These are phyloP conservation scores for Apiotrichum gracile DNA, from an alignment of 1,284 basidiomycete genomes.

Conservation along the genomic window DNA sequence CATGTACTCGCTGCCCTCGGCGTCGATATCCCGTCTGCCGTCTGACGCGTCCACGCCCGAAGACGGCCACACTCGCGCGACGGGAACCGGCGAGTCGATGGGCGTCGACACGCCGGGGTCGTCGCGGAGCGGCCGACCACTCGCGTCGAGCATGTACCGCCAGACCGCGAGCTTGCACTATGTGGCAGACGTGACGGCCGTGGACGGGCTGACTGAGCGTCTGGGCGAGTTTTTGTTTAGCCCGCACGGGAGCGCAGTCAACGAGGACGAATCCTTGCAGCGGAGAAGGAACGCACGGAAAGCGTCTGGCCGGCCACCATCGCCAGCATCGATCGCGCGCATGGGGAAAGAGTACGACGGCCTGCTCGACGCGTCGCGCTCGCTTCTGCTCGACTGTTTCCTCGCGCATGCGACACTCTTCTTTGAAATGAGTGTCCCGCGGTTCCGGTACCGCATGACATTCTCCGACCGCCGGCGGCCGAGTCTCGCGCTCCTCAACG, in stretches of 20 bases:
- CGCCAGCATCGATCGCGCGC: conserved; percentile 1
- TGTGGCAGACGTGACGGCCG: conserved; percentile 20
- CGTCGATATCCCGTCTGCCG: neutral
- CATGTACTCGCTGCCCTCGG: neutral
- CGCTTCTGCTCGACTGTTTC: conserved; percentile 35
- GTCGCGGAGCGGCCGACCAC: neutral
- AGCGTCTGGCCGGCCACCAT: neutral
- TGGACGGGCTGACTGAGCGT: conserved; percentile 33
- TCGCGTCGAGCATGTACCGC: conserved; percentile 17
- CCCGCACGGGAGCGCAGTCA: conserved; percentile 16
- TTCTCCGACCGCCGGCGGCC: conserved; percentile 36
- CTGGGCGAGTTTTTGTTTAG: conserved; percentile 42
- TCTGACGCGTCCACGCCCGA: conserved; percentile 8
- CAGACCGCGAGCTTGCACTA: conserved; percentile 28
- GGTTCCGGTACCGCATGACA: conserved; percentile 38
- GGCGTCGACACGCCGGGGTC: neutral
- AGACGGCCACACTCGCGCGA: conserved; percentile 17
- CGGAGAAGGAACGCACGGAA: neutral
- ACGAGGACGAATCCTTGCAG: conserved; percentile 15
- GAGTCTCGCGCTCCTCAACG: conserved; percentile 36
- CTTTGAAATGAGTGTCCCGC: conserved; percentile 42
- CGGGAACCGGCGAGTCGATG: conserved; percentile 7
- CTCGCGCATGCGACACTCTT: conserved; percentile 35
- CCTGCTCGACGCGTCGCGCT: conserved; percentile 26
- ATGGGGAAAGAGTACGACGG: conserved; percentile 31